A percentile compares a stretch with the other conserved stretches of the same genome.
These are phyloP conservation scores for Copromyces sp. DNA, from an alignment of 495 filamentous ascomycete species.

Conservation along the genomic window DNA sequence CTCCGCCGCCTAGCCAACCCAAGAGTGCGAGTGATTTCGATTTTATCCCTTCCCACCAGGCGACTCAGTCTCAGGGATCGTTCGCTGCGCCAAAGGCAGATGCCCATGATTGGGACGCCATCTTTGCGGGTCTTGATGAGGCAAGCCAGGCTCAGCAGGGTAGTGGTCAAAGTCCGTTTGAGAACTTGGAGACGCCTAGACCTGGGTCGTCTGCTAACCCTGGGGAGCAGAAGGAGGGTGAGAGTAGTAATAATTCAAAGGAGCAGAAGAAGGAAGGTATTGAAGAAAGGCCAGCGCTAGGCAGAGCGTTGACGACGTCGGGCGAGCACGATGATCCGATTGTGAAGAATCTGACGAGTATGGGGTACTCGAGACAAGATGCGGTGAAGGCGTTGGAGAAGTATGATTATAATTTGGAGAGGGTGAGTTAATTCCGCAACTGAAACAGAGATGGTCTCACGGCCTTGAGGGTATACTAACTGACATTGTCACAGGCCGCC, in stretches of 20 bases:
- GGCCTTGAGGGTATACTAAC: slow-evolving; percentile 15
- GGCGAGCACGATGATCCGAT: slow-evolving; percentile 85
- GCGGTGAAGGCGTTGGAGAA: slow-evolving; percentile 83
- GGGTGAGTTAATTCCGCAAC: slow-evolving; percentile 48
- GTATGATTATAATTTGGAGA: slow-evolving; percentile 90
- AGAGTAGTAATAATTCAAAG: not conserved
- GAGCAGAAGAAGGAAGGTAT: slow-evolving; percentile 17
- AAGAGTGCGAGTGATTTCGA: slow-evolving; percentile 44
- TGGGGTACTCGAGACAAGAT: slow-evolving; percentile 77
- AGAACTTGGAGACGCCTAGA: not conserved
- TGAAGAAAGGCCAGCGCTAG: slow-evolving; percentile 35
- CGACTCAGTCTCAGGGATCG: not conserved
- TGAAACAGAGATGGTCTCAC: no score
- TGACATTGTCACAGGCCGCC: slow-evolving; percentile 28
- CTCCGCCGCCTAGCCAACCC: slow-evolving; percentile 41
- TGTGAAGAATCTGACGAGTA: slow-evolving; percentile 76
- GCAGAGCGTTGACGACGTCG: slow-evolving; percentile 60
- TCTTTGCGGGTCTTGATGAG: slow-evolving; percentile 71
- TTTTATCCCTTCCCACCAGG: slow-evolving; percentile 22
- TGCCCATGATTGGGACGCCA: slow-evolving; percentile 86
- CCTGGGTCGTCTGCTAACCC: not conserved
- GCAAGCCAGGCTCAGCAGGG: slow-evolving; percentile 13
- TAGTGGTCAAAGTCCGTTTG: not conserved
- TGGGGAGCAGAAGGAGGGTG: no score
- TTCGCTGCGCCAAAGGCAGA: slow-evolving; percentile 20